A percentile compares a stretch with the other conserved stretches of the same genome.
Conservation (phyloP, 306 rosid species). For the Hippophae rhamnoides region DNA sequence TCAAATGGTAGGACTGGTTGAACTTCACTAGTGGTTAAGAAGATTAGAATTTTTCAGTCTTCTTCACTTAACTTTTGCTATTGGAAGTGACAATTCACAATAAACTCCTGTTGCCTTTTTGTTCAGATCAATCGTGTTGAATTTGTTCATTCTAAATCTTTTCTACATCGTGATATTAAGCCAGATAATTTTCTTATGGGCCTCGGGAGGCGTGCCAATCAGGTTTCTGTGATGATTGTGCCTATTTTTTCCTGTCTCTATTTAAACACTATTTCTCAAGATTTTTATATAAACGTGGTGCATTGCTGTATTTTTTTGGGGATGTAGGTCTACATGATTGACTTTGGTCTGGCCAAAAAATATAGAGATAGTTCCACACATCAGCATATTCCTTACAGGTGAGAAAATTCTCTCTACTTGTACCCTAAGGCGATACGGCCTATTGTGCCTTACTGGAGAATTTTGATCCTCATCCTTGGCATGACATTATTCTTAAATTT, state of each 20-base stretch:
- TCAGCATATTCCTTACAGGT: constrained; percentile 18
- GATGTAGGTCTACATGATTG: constrained; percentile 46
- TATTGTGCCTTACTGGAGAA: no score
- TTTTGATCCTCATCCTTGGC: no score
- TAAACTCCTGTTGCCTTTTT: background rate
- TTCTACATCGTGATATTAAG: constrained; percentile 94
- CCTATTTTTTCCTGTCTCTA: background rate
- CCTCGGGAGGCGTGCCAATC: constrained; percentile 93
- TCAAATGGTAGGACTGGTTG: constrained; percentile 64
- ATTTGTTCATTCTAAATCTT: constrained; percentile 77
- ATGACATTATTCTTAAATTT: no score
- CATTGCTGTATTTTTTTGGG: constrained; percentile 9
- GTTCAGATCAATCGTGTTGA: constrained; percentile 86
- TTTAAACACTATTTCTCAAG: background rate
- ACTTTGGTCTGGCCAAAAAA: constrained; percentile 96
- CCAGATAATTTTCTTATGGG: constrained; percentile 98
- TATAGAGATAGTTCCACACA: constrained; percentile 83
- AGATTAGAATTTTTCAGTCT: background rate
- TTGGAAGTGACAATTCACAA: background rate
- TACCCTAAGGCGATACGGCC: no score
- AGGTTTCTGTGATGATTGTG: constrained; percentile 30
- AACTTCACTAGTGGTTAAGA: background rate
- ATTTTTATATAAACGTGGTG: constrained; percentile 9
- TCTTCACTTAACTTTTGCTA: background rate
- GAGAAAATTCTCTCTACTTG: no score